Evolutionary conservation across 164 flowering plant species (phyloP).

Genomic region (Annona squamosa): DNA sequence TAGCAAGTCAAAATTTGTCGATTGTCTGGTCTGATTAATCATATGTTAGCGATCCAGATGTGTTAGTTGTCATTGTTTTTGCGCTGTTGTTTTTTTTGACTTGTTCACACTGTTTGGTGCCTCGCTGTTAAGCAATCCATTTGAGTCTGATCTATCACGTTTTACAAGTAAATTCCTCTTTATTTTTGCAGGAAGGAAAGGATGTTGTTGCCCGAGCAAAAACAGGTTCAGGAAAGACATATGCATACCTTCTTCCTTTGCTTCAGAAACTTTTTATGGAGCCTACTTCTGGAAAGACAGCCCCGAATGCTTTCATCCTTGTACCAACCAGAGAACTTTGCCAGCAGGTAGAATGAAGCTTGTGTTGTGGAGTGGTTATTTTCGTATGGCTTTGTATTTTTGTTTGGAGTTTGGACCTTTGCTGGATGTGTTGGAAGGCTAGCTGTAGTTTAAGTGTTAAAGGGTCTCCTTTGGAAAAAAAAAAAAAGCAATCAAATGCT

Average conservation of each 20-base stretch:
- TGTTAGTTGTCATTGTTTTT: too few relatives aligned
- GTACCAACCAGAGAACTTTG: conserved; percentile 87
- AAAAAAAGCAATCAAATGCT: neutral
- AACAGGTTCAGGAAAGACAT: conserved; percentile 97
- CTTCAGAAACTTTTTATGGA: conserved; percentile 74
- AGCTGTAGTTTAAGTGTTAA: neutral
- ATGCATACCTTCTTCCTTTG: conserved; percentile 85
- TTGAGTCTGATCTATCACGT: neutral
- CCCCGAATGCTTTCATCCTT: conserved; percentile 62
- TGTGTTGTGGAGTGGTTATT: neutral
- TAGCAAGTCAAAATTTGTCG: too few relatives aligned
- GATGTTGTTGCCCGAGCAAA: conserved; percentile 91
- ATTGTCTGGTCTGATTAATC: too few relatives aligned
- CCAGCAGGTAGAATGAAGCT: conserved; percentile 47
- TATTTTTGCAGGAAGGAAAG: conserved; percentile 60
- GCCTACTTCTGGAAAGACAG: conserved; percentile 32
- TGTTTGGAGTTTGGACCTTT: neutral
- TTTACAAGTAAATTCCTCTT: neutral
- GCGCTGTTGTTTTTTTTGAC: neutral
- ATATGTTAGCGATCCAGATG: too few relatives aligned
- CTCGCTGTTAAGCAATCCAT: neutral
- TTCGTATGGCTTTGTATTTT: neutral
- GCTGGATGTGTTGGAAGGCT: neutral
- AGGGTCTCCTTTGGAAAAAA: neutral
- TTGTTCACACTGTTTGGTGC: neutral